These are phyloP conservation scores for Beauveria rudraprayagi DNA, from an alignment of 2,329 filamentous ascomycete species.

Conservation along the genomic window DNA sequence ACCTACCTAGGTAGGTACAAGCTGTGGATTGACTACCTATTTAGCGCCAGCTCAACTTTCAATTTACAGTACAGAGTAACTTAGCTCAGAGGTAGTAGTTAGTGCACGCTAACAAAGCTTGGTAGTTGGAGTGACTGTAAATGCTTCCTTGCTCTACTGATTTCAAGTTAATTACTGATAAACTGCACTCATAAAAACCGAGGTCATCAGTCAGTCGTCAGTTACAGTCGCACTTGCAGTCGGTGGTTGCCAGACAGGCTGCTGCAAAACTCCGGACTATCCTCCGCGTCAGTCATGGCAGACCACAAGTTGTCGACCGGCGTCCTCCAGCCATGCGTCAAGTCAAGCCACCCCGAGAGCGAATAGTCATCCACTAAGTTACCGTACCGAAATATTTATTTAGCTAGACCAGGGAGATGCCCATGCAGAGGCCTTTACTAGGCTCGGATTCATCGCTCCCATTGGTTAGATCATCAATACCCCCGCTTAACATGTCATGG, in stretches of 20 bases:
- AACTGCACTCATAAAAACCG: too few species aligned
- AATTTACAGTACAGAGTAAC: too few species aligned
- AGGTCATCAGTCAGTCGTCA: too few species aligned
- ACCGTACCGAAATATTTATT: too few species aligned
- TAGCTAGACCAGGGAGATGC: neutral
- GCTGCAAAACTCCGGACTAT: neutral
- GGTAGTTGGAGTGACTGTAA: neutral
- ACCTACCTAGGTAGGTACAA: neutral
- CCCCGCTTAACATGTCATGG: constrained; percentile 34
- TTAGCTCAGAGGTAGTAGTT: too few species aligned
- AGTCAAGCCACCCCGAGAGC: too few species aligned
- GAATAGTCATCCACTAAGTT: too few species aligned
- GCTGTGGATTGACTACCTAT: too few species aligned
- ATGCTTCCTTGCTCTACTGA: neutral
- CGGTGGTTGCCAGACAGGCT: neutral
- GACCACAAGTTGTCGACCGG: too few species aligned
- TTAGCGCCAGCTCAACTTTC: too few species aligned
- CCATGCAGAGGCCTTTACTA: constrained; percentile 2
- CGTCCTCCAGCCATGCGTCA: neutral
- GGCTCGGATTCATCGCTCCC: constrained; percentile 15
- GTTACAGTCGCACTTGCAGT: too few species aligned
- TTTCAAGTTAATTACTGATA: neutral
- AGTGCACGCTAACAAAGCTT: neutral
- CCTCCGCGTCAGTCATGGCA: neutral
- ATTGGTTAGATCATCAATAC: constrained; percentile 22